Evolutionary conservation across 129 eudicot species (phyloP).

Genomic region (carrot (Daucus carota)): DH1_v3.0 NC_030384.2:35592501-35593000

Average conservation of each 20-base stretch:
- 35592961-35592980: slow-evolving; percentile 49
- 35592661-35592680: slow-evolving; percentile 12
- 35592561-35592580: slow-evolving; percentile 8
- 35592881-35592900: not conserved
- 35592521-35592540: slow-evolving; percentile 4
- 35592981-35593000: slow-evolving; percentile 52
- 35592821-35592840: not conserved
- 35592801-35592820: not conserved
- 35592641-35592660: slow-evolving; percentile 9
- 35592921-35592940: slow-evolving; percentile 63
- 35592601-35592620: slow-evolving; percentile 8
- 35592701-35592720: not conserved
- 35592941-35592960: slow-evolving; percentile 61
- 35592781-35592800: not conserved
- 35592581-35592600: slow-evolving; percentile 8
- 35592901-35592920: slow-evolving; percentile 22
- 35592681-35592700: slow-evolving; percentile 14
- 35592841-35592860: not conserved
- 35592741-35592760: not conserved
- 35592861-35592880: not conserved
- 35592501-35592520: slow-evolving; percentile 5
- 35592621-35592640: slow-evolving; percentile 7
- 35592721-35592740: not conserved
- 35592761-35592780: not conserved
- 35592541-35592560: slow-evolving; percentile 11